Evolutionary conservation across 202 grass and related monocot species (phyloP), one percentile per base, ranked within the genome.

Genomic region (Schoenoplectus tabernaemontani): DNA sequence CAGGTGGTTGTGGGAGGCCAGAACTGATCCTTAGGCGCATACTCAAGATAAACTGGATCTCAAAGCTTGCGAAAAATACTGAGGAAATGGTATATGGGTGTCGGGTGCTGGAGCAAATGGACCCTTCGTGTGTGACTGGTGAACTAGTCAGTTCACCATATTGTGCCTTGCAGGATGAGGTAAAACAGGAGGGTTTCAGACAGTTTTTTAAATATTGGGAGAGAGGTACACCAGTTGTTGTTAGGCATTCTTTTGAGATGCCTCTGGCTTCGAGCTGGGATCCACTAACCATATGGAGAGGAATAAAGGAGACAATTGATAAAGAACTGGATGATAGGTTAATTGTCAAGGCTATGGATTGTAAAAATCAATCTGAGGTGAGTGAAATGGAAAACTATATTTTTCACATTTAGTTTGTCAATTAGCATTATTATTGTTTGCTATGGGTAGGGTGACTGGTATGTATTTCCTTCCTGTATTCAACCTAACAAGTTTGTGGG

Each of bases 21-120:
- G 90, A 97, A 62, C 80, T 97, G 80, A 77, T 92, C 54, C 88
- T 97, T 80, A 88, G 94, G 42, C 84, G 94, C 17, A 85, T 97
- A 88, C 91, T 97, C 50, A 97, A 97, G 86, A 93, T 97, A 71
- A 93, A 97, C 76, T 97, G 94, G 94, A 91, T 97, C 47, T 78
- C 85, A 67, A 97, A 97, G 56, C 89, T 97, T 81, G 87, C 88
- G 34, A 97, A 93, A 88, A 67, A 79, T 78, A 87, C 94, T 28
- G 91, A 97, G 73, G 94, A 97, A 86, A 93, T 97, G 84, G 91
- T 97, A 58, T 88, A 78, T 73, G 91, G 94, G 53, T 97, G 94
- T 82, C 93, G 73, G 85, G 87, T 82, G 79, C 77, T 82, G 81
- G 87, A 87, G 80, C 32, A 84, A 30, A 75, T 85, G 63, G 83